Base-by-base conservation (phyloP, 495 filamentous ascomycete genomes). In the Neurospora terricola region DNA sequence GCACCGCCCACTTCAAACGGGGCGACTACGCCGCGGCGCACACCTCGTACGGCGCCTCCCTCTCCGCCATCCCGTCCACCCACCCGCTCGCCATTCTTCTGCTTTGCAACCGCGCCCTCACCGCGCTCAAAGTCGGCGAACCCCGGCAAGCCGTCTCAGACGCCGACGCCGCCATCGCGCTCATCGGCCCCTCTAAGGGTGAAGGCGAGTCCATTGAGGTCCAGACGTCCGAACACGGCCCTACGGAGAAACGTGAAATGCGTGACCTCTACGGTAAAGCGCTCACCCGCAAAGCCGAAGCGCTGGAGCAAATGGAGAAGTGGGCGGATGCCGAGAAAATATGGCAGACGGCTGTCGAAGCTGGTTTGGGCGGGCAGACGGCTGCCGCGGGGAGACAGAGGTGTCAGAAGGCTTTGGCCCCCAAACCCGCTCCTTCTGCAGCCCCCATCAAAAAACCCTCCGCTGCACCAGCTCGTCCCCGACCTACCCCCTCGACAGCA, bases 211-310 rank as follows among this genome's bases (percentile, higher is more conserved):
- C 79, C 7, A 93, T 99, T 70, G 87, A 91, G 37, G 84, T 96
- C 3, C 79, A 81, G 36, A 78, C 80, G 4, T 80, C 76, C 23
- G 86, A 86, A 21, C 54, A 66, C 8, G 87, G 84, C 54, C 84
- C 81, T 21, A 88, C 90, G 73, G 86, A 90, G 21, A 85, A 87
- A 37, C 96, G 97, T 73, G 90, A 93, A 59, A 98, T 99, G 94
- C 90, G 87, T 66, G 93, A 95, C 45, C 93, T 97, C 78, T 98
- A 90, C 80, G 93, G 92, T 69, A 98, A 98, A 81, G 94, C 94
- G 0, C 85, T 97, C 54, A 94, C 91, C 81, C 91, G 96, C 72
- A 98, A 98, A 84, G 96, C 96, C 16, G 96, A 98, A 80, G 95
- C 92, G 2, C 86, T 98, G 38, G 96, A 99, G 82, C 92, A 98